phyloP scores from a whole-genome alignment of 352 stramenopile species.

The Pythium coloratum region DNA sequence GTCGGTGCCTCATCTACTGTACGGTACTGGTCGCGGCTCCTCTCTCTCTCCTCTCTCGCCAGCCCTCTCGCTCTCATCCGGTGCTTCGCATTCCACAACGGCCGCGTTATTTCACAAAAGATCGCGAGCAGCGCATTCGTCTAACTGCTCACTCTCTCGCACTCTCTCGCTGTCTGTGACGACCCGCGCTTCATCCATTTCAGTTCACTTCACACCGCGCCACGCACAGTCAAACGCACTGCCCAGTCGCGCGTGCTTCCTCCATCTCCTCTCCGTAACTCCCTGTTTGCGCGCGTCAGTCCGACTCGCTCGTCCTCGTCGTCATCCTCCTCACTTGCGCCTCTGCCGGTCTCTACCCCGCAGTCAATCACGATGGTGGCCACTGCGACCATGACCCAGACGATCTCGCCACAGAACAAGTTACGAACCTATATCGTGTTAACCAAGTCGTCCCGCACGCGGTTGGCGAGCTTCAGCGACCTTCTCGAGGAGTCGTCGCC shows the following conservation, averaged over 20 bases:
- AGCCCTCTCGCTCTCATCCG: not conserved
- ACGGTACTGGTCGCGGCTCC: not conserved
- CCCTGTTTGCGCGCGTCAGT: not conserved
- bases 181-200: not conserved
- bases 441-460: constrained; percentile 29
- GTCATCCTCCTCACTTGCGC: not conserved
- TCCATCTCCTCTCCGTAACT: not conserved
- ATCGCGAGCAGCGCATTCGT: not conserved
- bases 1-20: not conserved
- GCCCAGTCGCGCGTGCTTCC: not conserved
- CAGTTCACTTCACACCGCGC: not conserved
- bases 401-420: constrained; percentile 26
- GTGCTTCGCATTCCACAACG: not conserved
- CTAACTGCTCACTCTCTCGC: not conserved
- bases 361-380: constrained; percentile 18
- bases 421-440: constrained; percentile 33
- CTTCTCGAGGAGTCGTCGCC: constrained; percentile 23
- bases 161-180: not conserved
- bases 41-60: not conserved
- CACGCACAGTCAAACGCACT: not conserved
- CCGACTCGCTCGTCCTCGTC: no score
- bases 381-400: constrained; percentile 8
- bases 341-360: not conserved
- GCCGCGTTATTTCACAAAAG: not conserved
- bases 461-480: constrained; percentile 28